Evolutionary conservation across 192 early-diverging fungal genomes (phyloP), one percentile per base, ranked within the genome.

Genomic region (Radiomyces spectabilis): DNA sequence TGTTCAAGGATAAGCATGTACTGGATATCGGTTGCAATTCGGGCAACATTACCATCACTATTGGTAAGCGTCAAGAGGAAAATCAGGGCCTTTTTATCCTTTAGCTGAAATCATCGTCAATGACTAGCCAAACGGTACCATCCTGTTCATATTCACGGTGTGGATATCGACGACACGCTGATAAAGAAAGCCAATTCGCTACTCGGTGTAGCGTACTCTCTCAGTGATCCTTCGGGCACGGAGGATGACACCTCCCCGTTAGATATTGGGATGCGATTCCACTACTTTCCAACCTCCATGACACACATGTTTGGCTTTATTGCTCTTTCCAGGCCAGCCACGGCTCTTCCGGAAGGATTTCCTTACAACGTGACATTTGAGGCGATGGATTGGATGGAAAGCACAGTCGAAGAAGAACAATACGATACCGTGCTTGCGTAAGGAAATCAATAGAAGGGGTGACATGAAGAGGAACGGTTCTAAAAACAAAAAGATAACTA

Each of bases 21-120:
- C 69, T 90, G 9, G 90, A 92, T 53, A 77, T 92, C 60, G 90
- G 90, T 2, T 92, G 90, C 69, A 89, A 92, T 61, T 59, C 78
- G 1, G 90, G 84, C 7, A 42, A 75, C 19, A 48, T 92, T 6
- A 79, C 83, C 2, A 59, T 77, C n/a, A 45, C 65, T 15, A 67
- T 81, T 35, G 74, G 77, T 77, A 74, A 57, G 46, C 33, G 24
- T 47, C 37, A 18, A 30, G 12, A 2, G n/a, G n/a, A n/a, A n/a
- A n/a, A n/a, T n/a, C n/a, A n/a, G n/a, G n/a, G n/a, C n/a, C n/a
- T n/a, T n/a, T n/a, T n/a, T n/a, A n/a, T n/a, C n/a, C n/a, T n/a
- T n/a, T n/a, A n/a, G n/a, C n/a, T n/a, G n/a, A n/a, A n/a, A n/a
- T n/a, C n/a, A n/a, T n/a, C n/a, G n/a, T 47, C 0, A 73, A 19